Percentiles rank a stretch among this genome's conserved stretches.
Evolutionary conservation across 106 monocot genomes (phyloP).

Genomic region (Vanilla planifolia): DNA sequence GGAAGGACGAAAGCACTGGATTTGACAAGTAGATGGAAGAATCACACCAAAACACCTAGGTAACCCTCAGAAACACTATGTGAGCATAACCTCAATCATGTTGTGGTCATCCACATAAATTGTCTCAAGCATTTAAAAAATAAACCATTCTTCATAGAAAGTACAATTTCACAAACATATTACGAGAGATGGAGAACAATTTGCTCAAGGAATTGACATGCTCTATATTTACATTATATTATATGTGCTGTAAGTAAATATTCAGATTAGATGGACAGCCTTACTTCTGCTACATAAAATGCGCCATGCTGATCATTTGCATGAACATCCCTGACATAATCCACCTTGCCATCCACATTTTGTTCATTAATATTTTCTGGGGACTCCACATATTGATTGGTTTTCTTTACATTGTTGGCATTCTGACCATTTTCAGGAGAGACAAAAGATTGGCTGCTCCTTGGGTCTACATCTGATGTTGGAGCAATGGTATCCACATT

Average conservation of each 20-base stretch:
- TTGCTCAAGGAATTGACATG: too few species aligned
- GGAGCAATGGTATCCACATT: slow-evolving; percentile 11
- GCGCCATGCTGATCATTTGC: slow-evolving; percentile 20
- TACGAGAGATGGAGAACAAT: too few species aligned
- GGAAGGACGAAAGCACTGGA: too few species aligned
- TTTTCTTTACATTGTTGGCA: slow-evolving; percentile 18
- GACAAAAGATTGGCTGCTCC: not conserved
- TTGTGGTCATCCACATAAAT: too few species aligned
- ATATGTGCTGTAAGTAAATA: not conserved
- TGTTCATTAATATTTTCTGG: slow-evolving; percentile 8
- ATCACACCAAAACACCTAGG: too few species aligned
- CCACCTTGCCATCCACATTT: slow-evolving; percentile 12
- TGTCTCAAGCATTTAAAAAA: too few species aligned
- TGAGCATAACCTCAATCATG: too few species aligned
- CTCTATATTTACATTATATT: too few species aligned
- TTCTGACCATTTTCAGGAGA: not conserved
- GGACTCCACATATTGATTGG: slow-evolving; percentile 12
- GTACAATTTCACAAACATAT: too few species aligned
- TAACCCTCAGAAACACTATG: too few species aligned
- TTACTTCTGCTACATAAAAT: slow-evolving; percentile 68
- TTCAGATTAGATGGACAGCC: slow-evolving; percentile 6
- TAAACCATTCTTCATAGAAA: too few species aligned
- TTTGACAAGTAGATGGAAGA: too few species aligned
- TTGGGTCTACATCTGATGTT: not conserved
- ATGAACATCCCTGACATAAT: slow-evolving; percentile 13